Evolutionary conservation across 305 asterid genomes (phyloP), one percentile per base, ranked within the genome.

Genomic region (Andrographis paniculata): DNA sequence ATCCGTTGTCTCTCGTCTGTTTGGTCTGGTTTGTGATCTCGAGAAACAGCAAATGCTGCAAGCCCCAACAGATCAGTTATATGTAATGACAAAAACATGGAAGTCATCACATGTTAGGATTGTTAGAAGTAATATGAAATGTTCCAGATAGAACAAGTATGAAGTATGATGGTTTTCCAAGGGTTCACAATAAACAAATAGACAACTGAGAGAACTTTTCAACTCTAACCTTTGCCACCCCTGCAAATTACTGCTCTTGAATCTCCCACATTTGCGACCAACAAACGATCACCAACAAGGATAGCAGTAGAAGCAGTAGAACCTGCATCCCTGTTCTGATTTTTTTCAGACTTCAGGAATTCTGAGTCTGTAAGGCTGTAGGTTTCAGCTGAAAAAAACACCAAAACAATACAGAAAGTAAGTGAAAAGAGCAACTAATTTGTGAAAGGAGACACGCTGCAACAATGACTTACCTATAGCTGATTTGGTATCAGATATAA

Each of bases 241-340:
- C 89, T 70, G 72, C 89, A 82, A 52, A 87, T 76, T 52, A 87
- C 94, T 67, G 89, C 94, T 66, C 96, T 69, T 5, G 96, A 86
- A 43, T 86, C 93, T 45, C 96, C 96, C 55, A 87, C 96, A 64
- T 87, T 87, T 22, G 96, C 96, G 49, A 87, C 96, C 76, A 79
- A 57, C 51, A 82, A 61, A 47, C 96, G 89, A 56, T 82, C 79
- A 28, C 93, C 93, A 19, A 86, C 93, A 22, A 86, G 94, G 52
- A 86, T 82, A 50, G 96, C 96, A 56, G 96, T 86, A 21, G 94
- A 86, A 58, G 94, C 96, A 64, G 96, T 86, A 3, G 96, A 87
- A n/a, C 94, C 94, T 56, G 96, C 83, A 71, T 83, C 93, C 56
- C 80, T 68, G 51, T 72, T 73, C 66, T 80, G 87, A 59, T 45